These are phyloP conservation scores for Russula emetica DNA, from an alignment of 768 basidiomycete genomes.

Conservation along the genomic window DNA sequence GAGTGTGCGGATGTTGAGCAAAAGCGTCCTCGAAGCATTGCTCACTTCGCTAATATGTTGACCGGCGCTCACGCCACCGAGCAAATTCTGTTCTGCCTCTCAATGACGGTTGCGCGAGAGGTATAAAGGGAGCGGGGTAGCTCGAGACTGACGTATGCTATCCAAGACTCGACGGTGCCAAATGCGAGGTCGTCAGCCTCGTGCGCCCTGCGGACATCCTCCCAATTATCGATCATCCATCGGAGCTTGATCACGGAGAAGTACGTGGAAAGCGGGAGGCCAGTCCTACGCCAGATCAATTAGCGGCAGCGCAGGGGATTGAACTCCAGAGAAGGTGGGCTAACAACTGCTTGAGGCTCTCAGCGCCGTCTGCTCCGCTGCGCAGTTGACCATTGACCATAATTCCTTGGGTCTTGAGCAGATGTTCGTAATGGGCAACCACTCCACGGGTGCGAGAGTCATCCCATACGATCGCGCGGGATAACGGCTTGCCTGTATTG, in stretches of 20 bases:
- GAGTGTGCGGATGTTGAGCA: constrained; percentile 77
- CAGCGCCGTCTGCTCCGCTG: constrained; percentile 65
- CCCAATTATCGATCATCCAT: constrained; percentile 92
- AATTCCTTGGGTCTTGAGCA: constrained; percentile 69
- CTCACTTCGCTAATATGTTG: constrained; percentile 89
- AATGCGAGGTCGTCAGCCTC: constrained; percentile 78
- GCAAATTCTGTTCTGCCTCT: constrained; percentile 56
- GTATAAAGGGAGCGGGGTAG: not conserved
- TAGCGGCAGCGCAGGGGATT: not conserved
- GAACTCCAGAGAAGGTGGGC: constrained; percentile 32
- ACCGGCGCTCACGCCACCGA: constrained; percentile 65
- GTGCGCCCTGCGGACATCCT: constrained; percentile 72
- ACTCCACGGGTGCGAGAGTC: constrained; percentile 87
- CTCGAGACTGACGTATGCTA: constrained; percentile 61
- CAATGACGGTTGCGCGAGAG: not conserved
- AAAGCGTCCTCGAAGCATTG: constrained; percentile 93
- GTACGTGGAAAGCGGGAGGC: constrained; percentile 93
- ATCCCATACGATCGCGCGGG: constrained; percentile 92
- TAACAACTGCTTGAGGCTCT: constrained; percentile 64
- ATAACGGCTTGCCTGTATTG: constrained; percentile 82
- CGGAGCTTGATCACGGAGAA: constrained; percentile 95
- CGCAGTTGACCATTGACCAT: constrained; percentile 59
- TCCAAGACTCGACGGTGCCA: constrained; percentile 97
- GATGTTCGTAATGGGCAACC: constrained; percentile 74
- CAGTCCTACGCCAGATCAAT: constrained; percentile 53